Evolutionary conservation across 257 asterid species (phyloP).

Genomic region (Sherardia arvensis): DNA sequence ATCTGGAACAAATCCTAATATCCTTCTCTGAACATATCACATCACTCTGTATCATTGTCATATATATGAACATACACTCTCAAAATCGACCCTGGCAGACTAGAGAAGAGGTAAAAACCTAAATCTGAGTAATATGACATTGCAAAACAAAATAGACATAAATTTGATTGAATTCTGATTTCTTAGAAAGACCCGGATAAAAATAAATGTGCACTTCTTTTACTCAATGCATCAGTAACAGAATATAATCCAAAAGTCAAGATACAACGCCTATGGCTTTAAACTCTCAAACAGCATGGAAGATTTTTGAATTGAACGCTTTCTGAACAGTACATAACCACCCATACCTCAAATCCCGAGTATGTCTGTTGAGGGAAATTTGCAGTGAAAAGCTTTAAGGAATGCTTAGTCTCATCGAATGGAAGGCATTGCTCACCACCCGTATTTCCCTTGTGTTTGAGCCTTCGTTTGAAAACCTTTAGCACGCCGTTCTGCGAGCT

Average conservation of each 20-base stretch:
- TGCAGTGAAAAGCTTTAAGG: neutral
- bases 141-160: neutral
- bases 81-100: neutral
- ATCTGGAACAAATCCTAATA: neutral
- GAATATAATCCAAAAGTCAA: neutral
- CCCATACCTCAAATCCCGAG: neutral
- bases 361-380: neutral
- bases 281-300: neutral
- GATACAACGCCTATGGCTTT: neutral
- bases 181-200: neutral
- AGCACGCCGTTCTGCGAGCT: slow-evolving; percentile 82
- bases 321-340: neutral
- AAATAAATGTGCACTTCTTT: neutral
- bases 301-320: neutral
- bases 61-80: neutral
- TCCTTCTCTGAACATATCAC: neutral
- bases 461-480: slow-evolving; percentile 78
- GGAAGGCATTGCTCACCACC: slow-evolving; percentile 45
- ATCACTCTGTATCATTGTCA: neutral
- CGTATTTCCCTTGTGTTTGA: slow-evolving; percentile 96
- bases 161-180: neutral
- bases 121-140: neutral
- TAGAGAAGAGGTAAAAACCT: neutral
- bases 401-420: no score
- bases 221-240: neutral